Conservation (phyloP, 2,329 filamentous ascomycete genomes). For the Cladosporium austrohemisphaericum region DNA sequence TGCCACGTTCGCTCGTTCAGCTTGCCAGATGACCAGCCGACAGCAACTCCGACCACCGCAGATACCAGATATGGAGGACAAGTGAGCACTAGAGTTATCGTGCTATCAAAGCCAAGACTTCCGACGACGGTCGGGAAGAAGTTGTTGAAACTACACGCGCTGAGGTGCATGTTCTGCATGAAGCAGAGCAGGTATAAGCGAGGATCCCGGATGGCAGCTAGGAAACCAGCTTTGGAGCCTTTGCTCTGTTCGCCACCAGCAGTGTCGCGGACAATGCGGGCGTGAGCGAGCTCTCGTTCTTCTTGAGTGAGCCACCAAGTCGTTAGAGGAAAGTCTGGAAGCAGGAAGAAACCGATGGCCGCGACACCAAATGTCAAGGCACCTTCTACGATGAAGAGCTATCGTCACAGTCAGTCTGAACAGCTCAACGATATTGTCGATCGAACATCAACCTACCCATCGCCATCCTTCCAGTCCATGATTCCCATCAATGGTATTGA, state of each 20-base stretch:
- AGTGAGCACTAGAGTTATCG: slow-evolving; percentile 32
- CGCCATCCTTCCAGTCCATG: not conserved
- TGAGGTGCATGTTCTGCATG: slow-evolving; percentile 1
- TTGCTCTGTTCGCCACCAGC: slow-evolving; percentile 45
- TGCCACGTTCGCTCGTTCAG: slow-evolving; percentile 40
- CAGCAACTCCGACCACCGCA: slow-evolving; percentile 27
- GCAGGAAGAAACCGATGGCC: slow-evolving; percentile 52
- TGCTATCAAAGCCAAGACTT: slow-evolving; percentile 34
- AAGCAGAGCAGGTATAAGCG: not conserved
- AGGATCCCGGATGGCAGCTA: not conserved
- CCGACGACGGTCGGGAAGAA: slow-evolving; percentile 15
- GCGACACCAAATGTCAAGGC: slow-evolving; percentile 56
- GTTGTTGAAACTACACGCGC: slow-evolving; percentile 1
- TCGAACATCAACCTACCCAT: not conserved
- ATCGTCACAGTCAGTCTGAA: not conserved
- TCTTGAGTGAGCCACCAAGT: slow-evolving; percentile 43
- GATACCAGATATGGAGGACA: slow-evolving; percentile 29
- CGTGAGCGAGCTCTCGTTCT: slow-evolving; percentile 29
- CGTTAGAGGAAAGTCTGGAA: slow-evolving; percentile 61
- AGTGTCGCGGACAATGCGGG: slow-evolving; percentile 39
- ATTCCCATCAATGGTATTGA: not conserved
- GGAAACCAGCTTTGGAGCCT: slow-evolving; percentile 28
- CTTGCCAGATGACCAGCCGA: slow-evolving; percentile 35
- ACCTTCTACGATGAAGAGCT: not conserved
- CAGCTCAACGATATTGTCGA: not conserved